Conservation (phyloP, 306 rosid species). For the Spatholobus suberectus region DNA sequence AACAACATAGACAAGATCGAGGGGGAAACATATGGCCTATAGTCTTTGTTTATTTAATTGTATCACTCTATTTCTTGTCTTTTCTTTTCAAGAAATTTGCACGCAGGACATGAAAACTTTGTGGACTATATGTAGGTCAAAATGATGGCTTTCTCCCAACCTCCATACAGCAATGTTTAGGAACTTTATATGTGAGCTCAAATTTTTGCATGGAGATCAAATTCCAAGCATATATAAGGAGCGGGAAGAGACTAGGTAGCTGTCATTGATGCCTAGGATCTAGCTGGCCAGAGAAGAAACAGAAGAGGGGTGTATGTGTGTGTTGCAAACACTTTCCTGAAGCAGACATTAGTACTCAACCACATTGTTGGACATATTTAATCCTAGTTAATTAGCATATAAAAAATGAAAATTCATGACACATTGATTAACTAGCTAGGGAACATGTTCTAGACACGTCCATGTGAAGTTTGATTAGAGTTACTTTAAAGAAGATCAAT, state of each 20-base stretch:
- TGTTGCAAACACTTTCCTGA: background rate
- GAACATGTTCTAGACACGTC: conserved; percentile 26
- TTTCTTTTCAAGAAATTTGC: background rate
- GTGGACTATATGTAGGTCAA: background rate
- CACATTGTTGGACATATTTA: conserved; percentile 16
- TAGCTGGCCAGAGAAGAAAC: background rate
- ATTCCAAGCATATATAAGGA: background rate
- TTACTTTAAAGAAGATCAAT: background rate
- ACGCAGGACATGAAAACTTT: background rate
- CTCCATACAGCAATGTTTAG: conserved; percentile 5
- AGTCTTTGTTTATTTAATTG: background rate
- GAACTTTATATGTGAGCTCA: background rate
- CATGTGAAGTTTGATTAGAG: conserved; percentile 5
- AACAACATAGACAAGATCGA: background rate
- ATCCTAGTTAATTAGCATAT: conserved; percentile 8
- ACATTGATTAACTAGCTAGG: background rate
- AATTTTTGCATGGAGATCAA: background rate
- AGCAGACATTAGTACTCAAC: background rate
- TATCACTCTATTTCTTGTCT: conserved; percentile 4
- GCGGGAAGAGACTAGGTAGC: background rate
- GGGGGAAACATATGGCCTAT: background rate
- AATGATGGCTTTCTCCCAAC: conserved; percentile 20
- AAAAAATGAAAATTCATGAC: background rate
- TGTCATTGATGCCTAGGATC: background rate
- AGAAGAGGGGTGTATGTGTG: background rate